Evolutionary conservation across 306 rosid genomes (phyloP).

Genomic region (Bauhinia variegata): DNA sequence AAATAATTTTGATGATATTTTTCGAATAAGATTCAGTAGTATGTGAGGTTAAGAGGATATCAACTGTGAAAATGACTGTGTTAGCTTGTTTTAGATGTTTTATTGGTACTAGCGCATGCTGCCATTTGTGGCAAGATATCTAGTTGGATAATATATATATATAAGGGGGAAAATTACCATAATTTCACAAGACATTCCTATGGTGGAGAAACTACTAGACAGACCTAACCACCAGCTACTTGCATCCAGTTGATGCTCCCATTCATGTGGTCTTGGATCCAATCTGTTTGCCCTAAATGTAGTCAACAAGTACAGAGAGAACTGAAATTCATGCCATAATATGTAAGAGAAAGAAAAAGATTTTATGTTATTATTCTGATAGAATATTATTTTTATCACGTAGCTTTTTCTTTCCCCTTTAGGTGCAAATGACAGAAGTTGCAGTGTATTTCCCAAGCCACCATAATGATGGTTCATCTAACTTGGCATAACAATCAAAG

Average conservation of each 20-base stretch:
- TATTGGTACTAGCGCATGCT: slow-evolving; percentile 47
- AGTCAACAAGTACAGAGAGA: too few relatives aligned
- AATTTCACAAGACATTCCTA: slow-evolving; percentile 33
- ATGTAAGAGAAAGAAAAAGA: too few relatives aligned
- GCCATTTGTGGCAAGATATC: slow-evolving; percentile 12
- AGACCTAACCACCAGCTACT: slow-evolving; percentile 11
- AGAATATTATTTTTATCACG: background rate
- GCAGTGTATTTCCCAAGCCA: slow-evolving; percentile 38
- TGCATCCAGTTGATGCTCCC: too few relatives aligned
- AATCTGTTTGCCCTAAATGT: too few relatives aligned
- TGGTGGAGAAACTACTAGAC: slow-evolving; percentile 31
- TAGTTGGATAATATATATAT: slow-evolving; percentile 32
- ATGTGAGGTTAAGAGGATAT: slow-evolving; percentile 33
- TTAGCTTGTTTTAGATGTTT: slow-evolving; percentile 39
- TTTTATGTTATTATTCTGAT: too few relatives aligned
- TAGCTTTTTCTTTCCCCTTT: slow-evolving; percentile 32
- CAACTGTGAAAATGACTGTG: slow-evolving; percentile 41
- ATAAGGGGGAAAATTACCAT: slow-evolving; percentile 29
- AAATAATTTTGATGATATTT: too few relatives aligned
- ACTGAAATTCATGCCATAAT: too few relatives aligned
- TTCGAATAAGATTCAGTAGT: background rate
- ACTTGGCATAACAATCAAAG: slow-evolving; percentile 54
- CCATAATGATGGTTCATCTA: slow-evolving; percentile 59
- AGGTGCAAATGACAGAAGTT: slow-evolving; percentile 53
- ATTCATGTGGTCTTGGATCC: background rate